Base-by-base conservation (phyloP, 23 red algal species). In the Cyanidiococcus yangmingshanensis region DNA sequence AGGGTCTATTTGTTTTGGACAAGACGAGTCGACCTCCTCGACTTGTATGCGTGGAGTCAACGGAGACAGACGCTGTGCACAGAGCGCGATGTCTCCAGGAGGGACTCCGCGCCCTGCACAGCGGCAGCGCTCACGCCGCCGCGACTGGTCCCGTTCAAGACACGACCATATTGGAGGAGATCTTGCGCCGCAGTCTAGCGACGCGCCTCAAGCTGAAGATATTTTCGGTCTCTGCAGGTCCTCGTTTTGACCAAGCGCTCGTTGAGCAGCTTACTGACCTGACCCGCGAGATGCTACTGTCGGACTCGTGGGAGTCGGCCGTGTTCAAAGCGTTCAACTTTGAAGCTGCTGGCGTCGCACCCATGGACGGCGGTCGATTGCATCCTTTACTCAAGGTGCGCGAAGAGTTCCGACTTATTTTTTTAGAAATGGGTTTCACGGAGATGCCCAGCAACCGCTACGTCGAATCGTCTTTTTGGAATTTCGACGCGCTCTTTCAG, bases 401-500 rank as follows among this genome's bases (percentile, higher is more conserved):
- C 26, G 92, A 96, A 50, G 87, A 96, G 80, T 91, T 96, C 74
- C 87, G 92, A 39, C 80, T 86, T 17, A 90, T 96, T 21, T 96
- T 96, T 54, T 76, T 96, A 50, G 87, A 91, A 74, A 90, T 96
- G 87, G 92, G 92, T 26, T 96, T 96, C 67, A 87, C 83, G 50
- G 92, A 96, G 57, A 96, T 96, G 92, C 80, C 79, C 2, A 86
- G 87, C 2, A 87, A 83, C 30, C 79, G 88, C n/a, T 96, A 96
- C 76, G 92, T 96, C 0, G 92, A 96, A 76, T 87, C 82, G 18
- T 86, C 82, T 39, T 96, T 96, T 67, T 96, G 92, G 92, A 96
- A 96, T 77, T 96, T 96, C 74, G 92, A 96, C 57, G 92, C 92
- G 18, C 80, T 96, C 1, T 96, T 96, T 79, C 92, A 96, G 77